Evolutionary conservation across 495 filamentous ascomycete genomes (phyloP).

Genomic region (Penicillium turbatum): DNA sequence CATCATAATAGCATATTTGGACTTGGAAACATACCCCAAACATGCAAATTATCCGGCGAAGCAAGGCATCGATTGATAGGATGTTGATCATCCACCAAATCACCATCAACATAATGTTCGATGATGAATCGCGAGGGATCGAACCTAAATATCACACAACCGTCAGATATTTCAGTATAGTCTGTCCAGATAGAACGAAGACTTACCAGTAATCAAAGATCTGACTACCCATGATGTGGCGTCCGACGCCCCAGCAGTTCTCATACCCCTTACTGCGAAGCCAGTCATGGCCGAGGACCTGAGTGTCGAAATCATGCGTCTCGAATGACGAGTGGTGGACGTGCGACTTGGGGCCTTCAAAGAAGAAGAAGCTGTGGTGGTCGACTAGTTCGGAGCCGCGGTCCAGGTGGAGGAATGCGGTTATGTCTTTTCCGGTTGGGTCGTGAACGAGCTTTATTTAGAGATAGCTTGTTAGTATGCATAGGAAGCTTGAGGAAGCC

Average conservation of each 20-base stretch:
- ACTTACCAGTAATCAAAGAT: conserved; percentile 70
- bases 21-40: background rate
- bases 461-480: background rate
- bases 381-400: conserved; percentile 56
- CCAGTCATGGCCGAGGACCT: conserved; percentile 71
- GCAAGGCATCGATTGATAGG: background rate
- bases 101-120: conserved; percentile 68
- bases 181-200: background rate
- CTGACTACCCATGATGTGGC: conserved; percentile 68
- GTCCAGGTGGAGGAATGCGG: conserved; percentile 60
- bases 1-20: background rate
- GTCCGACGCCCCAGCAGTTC: conserved; percentile 67
- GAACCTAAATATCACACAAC: conserved; percentile 16
- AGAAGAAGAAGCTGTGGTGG: conserved; percentile 69
- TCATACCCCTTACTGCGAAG: conserved; percentile 57
- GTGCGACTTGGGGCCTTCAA: conserved; percentile 52
- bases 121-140: conserved; percentile 57
- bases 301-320: conserved; percentile 69
- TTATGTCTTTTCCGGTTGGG: conserved; percentile 26
- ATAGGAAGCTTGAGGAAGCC: background rate
- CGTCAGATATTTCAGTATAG: background rate
- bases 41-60: background rate
- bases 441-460: background rate
- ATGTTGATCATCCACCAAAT: conserved; percentile 50
- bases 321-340: conserved; percentile 71